Conservation (phyloP, 176 grass and related monocot species). For the Oryza coarctata region DNA sequence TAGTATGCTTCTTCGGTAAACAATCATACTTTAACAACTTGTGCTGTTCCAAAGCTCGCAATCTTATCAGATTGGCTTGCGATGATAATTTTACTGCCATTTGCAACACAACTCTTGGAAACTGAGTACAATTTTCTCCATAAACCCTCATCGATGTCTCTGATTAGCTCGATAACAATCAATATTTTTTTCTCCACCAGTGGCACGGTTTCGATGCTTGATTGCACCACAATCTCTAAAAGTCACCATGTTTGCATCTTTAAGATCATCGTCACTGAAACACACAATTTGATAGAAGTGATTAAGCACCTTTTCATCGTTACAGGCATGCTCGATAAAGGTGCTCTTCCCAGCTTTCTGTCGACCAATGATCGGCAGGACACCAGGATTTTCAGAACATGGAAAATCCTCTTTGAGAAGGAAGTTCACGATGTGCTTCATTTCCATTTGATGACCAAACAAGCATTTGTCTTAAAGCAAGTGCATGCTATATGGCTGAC, state of each 20-base stretch:
- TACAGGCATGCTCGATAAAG: neutral
- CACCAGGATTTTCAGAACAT: neutral
- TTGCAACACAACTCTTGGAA: neutral
- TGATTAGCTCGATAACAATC: neutral
- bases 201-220: neutral
- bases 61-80: neutral
- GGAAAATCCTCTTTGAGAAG: neutral
- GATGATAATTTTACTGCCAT: constrained; percentile 15
- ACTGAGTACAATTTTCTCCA: neutral
- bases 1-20: constrained; percentile 5
- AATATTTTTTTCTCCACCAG: neutral
- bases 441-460: neutral
- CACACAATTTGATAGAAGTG: neutral
- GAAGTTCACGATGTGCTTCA: neutral
- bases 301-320: constrained; percentile 5
- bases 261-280: neutral
- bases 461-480: neutral
- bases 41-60: neutral
- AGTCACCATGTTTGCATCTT: neutral
- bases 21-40: neutral
- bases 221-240: neutral
- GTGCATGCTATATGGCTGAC: neutral
- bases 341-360: constrained; percentile 23
- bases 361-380: neutral
- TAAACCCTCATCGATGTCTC: neutral